Percentiles rank a stretch among this genome's conserved stretches.
phyloP scores from a whole-genome alignment of 805 yeast genomes.

The Komagataella mondaviorum region DNA sequence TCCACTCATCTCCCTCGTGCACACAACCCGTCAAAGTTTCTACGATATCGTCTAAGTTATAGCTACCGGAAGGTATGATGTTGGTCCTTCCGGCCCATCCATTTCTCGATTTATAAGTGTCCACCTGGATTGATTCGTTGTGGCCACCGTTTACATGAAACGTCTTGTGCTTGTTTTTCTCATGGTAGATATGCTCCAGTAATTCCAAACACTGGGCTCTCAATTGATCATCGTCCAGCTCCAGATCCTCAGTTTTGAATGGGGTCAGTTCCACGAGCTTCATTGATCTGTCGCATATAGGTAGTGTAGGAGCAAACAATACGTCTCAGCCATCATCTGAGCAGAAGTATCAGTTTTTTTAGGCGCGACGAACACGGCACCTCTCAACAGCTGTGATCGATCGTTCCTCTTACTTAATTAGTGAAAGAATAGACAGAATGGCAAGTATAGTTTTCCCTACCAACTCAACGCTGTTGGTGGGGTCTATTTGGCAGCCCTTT shows the following conservation, averaged over 20 bases:
- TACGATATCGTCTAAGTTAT: background rate
- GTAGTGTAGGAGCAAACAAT: background rate
- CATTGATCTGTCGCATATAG: background rate
- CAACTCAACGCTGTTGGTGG: background rate
- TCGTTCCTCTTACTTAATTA: background rate
- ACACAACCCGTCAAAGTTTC: background rate
- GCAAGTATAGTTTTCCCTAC: background rate
- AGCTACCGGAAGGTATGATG: background rate
- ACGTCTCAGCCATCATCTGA: background rate
- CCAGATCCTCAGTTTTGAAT: background rate
- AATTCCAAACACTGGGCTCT: background rate
- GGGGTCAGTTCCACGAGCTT: background rate
- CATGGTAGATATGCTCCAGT: background rate
- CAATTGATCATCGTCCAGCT: background rate
- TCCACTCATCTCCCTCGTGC: background rate
- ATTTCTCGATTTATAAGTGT: background rate
- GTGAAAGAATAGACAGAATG: background rate
- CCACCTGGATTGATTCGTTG: background rate
- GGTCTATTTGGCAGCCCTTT: too few species aligned
- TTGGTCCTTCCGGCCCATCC: background rate
- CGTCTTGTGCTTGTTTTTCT: background rate
- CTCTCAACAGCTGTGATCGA: background rate
- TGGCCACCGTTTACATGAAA: background rate
- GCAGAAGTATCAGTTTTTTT: background rate
- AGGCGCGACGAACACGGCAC: background rate